A percentile compares a stretch with the other conserved stretches of the same genome.
Conservation (phyloP, 2,329 filamentous ascomycete species). For the Trichoderma arundinaceum region DNA sequence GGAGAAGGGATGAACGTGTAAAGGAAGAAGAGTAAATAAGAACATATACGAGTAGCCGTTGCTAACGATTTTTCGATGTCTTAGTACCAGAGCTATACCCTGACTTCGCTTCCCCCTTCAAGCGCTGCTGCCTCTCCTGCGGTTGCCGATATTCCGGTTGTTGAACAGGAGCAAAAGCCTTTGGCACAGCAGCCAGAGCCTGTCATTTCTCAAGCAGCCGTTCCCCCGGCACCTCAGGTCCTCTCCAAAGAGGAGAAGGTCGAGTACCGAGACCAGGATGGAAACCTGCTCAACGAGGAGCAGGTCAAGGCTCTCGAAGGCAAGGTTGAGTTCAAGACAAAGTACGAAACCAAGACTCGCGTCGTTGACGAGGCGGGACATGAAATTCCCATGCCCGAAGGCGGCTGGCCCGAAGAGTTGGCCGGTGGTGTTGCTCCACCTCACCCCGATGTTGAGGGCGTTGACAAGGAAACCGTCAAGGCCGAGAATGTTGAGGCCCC, state of each 20-base stretch:
- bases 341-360: conserved; percentile 92
- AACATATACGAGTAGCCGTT: neutral
- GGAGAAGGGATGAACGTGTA: neutral
- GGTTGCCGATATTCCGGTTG: conserved; percentile 30
- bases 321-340: conserved; percentile 94
- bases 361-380: conserved; percentile 81
- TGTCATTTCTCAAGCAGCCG: conserved; percentile 56
- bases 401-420: conserved; percentile 47
- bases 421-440: conserved; percentile 58
- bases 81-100: conserved; percentile 49
- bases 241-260: conserved; percentile 75
- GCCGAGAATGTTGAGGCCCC: conserved; percentile 47
- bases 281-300: conserved; percentile 83
- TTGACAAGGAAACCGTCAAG: conserved; percentile 63
- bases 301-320: conserved; percentile 85
- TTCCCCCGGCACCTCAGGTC: conserved; percentile 56
- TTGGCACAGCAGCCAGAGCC: conserved; percentile 38
- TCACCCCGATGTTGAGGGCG: conserved; percentile 66
- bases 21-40: neutral
- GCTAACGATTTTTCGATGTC: conserved; percentile 34
- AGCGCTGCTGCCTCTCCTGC: conserved; percentile 39
- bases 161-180: conserved; percentile 38
- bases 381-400: conserved; percentile 63
- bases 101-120: conserved; percentile 37
- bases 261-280: conserved; percentile 94